A percentile compares a stretch with the other conserved stretches of the same genome.
Conservation (phyloP, 768 basidiomycete species). For the Lenzites betulinus region DNA sequence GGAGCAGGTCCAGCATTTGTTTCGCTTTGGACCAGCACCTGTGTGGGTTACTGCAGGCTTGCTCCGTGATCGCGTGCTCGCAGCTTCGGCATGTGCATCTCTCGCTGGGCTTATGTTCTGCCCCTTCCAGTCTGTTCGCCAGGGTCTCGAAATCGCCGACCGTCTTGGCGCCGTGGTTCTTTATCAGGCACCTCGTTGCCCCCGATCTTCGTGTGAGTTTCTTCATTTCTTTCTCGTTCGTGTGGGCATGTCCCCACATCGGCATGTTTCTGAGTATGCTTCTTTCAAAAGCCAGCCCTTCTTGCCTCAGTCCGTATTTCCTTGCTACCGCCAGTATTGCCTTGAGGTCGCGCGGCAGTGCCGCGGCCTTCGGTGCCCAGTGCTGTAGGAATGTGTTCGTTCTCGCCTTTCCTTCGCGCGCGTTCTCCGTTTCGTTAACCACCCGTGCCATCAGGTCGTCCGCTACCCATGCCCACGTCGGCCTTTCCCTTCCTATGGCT, state of each 20-base stretch:
- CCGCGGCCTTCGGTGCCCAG: background rate
- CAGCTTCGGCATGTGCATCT: background rate
- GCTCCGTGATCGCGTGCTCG: background rate
- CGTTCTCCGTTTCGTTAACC: background rate
- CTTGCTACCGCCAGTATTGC: background rate
- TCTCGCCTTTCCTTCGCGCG: background rate
- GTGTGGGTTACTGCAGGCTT: background rate
- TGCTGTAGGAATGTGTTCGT: background rate
- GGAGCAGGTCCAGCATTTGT: background rate
- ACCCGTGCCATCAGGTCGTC: background rate
- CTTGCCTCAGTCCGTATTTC: background rate
- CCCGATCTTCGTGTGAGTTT: background rate
- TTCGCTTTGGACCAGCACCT: background rate
- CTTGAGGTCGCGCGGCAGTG: background rate
- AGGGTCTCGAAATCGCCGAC: background rate
- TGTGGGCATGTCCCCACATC: background rate
- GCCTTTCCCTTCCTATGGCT: background rate
- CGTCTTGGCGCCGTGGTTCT: background rate
- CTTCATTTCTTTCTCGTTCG: background rate
- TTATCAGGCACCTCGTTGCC: background rate
- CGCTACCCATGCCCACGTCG: slow-evolving; percentile 13
- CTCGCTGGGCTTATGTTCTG: background rate
- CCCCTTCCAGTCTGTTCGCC: background rate
- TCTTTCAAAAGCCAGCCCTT: background rate
- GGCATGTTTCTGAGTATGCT: background rate